These are phyloP conservation scores for Mycena olivaceomarginata DNA, from an alignment of 768 basidiomycete genomes.

Conservation along the genomic window DNA sequence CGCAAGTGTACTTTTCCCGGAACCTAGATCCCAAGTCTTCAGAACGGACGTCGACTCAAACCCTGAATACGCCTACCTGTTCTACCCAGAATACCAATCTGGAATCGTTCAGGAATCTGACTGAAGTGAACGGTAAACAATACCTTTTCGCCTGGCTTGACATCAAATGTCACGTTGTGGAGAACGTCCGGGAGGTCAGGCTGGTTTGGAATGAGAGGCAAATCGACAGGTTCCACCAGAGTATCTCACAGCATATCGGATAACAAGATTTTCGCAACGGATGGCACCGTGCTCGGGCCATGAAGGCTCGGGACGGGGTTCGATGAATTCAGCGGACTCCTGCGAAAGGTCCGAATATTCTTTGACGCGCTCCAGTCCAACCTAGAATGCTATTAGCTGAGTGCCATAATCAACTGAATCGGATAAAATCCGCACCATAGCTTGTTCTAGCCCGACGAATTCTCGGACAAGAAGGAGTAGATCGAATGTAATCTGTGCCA, in stretches of 20 bases:
- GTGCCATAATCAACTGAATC: too few species aligned
- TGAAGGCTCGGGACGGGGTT: slow-evolving; percentile 85
- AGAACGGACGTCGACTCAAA: background rate
- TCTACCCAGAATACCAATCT: slow-evolving; percentile 82
- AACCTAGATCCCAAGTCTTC: slow-evolving; percentile 68
- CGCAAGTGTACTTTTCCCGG: slow-evolving; percentile 89
- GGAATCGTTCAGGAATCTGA: background rate
- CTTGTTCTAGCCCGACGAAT: slow-evolving; percentile 95
- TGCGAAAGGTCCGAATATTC: slow-evolving; percentile 89
- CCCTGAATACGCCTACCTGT: background rate
- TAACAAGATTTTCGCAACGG: slow-evolving; percentile 83
- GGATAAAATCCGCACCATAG: slow-evolving; percentile 72
- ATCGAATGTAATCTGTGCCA: slow-evolving; percentile 73
- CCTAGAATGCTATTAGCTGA: too few species aligned
- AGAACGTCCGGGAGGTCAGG: slow-evolving; percentile 92
- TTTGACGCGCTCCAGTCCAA: slow-evolving; percentile 92
- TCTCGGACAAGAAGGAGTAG: slow-evolving; percentile 84
- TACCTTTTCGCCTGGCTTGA: slow-evolving; percentile 87
- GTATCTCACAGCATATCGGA: slow-evolving; percentile 82
- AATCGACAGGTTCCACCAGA: slow-evolving; percentile 30
- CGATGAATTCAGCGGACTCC: slow-evolving; percentile 90
- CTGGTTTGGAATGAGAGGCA: slow-evolving; percentile 55
- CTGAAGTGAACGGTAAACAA: background rate
- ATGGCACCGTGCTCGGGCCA: slow-evolving; percentile 89
- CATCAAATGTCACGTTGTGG: slow-evolving; percentile 84